These are phyloP conservation scores for Trichoderma pleuroti DNA, from an alignment of 2,329 filamentous ascomycete species.

Conservation along the genomic window DNA sequence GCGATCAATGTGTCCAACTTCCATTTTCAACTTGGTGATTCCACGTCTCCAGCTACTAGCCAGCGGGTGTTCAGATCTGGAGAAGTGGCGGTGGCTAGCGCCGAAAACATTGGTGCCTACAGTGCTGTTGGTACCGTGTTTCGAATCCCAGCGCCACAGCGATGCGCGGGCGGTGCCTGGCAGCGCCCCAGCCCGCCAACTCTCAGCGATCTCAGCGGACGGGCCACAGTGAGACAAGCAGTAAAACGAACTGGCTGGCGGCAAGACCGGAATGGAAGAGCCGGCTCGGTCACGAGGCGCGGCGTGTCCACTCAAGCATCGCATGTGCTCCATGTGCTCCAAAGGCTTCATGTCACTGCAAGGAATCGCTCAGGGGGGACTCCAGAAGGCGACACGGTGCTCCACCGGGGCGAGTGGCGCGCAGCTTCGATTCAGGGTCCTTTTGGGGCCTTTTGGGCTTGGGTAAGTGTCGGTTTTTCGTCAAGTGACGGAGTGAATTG, in stretches of 20 bases:
- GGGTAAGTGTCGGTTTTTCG: background rate
- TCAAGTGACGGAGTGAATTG: background rate
- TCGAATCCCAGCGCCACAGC: background rate
- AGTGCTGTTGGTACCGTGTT: constrained; percentile 12
- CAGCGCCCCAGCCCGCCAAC: background rate
- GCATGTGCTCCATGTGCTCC: constrained; percentile 15
- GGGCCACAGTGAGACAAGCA: constrained; percentile 4
- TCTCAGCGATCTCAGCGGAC: background rate
- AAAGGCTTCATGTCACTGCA: background rate
- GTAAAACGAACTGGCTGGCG: background rate
- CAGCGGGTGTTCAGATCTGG: background rate
- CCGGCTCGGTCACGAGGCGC: constrained; percentile 17
- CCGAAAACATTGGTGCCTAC: background rate
- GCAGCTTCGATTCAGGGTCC: constrained; percentile 14
- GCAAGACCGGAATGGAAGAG: constrained; percentile 6
- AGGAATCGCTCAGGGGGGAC: constrained; percentile 13
- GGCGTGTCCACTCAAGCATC: constrained; percentile 17
- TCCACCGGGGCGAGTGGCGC: constrained; percentile 4
- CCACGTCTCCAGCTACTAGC: background rate
- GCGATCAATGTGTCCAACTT: background rate
- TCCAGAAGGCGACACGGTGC: background rate
- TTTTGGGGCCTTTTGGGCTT: background rate
- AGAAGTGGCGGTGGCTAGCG: background rate
- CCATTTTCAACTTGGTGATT: background rate
- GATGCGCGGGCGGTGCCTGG: background rate